Evolutionary conservation across 2,329 filamentous ascomycete species (phyloP).

Genomic region (Pestalotiopsis sp.): DNA sequence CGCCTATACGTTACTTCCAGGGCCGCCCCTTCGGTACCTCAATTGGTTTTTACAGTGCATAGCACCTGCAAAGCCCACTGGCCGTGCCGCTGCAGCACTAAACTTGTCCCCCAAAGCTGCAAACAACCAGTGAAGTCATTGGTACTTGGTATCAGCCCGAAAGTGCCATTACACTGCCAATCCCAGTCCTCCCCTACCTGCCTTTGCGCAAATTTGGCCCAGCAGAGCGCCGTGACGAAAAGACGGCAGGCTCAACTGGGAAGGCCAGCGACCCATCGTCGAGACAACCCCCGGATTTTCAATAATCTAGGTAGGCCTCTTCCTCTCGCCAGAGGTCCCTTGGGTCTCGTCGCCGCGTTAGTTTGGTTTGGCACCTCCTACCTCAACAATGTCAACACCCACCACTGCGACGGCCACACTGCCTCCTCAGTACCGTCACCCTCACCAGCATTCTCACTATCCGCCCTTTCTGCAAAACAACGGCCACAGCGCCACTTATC

Average conservation of each 20-base stretch:
- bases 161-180: background rate
- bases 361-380: slow-evolving; percentile 8
- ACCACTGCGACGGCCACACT: slow-evolving; percentile 76
- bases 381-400: slow-evolving; percentile 75
- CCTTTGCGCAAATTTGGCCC: background rate
- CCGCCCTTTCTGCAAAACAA: slow-evolving; percentile 28
- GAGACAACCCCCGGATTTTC: slow-evolving; percentile 8
- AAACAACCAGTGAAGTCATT: slow-evolving; percentile 12
- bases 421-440: slow-evolving; percentile 66
- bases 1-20: background rate
- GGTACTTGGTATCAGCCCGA: background rate
- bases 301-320: slow-evolving; percentile 3
- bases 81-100: background rate
- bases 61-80: background rate
- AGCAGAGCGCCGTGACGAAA: slow-evolving; percentile 3
- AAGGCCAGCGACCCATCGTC: slow-evolving; percentile 11
- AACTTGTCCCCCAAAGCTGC: background rate
- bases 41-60: background rate
- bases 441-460: slow-evolving; percentile 58
- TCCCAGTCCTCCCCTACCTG: background rate
- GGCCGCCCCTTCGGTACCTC: background rate
- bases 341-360: background rate
- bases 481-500: slow-evolving; percentile 48
- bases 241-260: slow-evolving; percentile 12
- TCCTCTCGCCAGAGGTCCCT: background rate